Percentiles rank a stretch among this genome's conserved stretches.
These are phyloP conservation scores for Botrytis medusae DNA, from an alignment of 2,329 filamentous ascomycete genomes.

Conservation along the genomic window DNA sequence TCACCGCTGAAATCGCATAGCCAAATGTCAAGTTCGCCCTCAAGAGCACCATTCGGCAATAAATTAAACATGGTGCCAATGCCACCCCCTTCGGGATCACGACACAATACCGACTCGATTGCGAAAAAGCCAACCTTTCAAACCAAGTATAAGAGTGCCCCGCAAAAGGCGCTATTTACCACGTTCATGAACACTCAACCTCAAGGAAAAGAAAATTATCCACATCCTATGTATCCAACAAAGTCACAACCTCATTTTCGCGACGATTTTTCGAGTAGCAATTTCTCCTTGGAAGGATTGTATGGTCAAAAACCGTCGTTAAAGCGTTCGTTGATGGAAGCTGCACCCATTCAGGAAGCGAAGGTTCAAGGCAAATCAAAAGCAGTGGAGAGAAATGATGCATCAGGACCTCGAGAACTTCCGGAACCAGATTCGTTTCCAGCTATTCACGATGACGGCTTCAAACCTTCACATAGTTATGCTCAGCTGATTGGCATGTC, in stretches of 20 bases:
- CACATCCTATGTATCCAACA: conserved; percentile 45
- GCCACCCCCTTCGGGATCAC: conserved; percentile 59
- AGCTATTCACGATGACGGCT: conserved; percentile 76
- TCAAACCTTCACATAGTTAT: conserved; percentile 90
- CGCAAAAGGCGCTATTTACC: conserved; percentile 53
- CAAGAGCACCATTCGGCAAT: conserved; percentile 59
- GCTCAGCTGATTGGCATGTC: conserved; percentile 96
- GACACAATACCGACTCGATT: conserved; percentile 63
- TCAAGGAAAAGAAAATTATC: conserved; percentile 57
- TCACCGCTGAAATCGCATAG: conserved; percentile 69
- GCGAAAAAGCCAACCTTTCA: conserved; percentile 63
- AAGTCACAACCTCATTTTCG: conserved; percentile 45
- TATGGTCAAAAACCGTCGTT: conserved; percentile 51
- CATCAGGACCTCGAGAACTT: conserved; percentile 39
- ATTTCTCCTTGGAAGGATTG: conserved; percentile 52
- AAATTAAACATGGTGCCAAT: conserved; percentile 68
- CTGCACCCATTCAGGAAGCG: conserved; percentile 69
- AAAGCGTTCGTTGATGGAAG: conserved; percentile 69
- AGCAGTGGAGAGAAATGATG: conserved; percentile 53
- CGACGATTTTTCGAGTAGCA: conserved; percentile 38
- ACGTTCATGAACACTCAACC: conserved; percentile 41
- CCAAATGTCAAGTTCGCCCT: conserved; percentile 57
- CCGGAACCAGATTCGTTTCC: conserved; percentile 64
- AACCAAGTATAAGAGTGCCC: conserved; percentile 54
- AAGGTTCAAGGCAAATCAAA: conserved; percentile 66